Conservation (phyloP, 2,329 filamentous ascomycete species). For the Fusarium albidum region DNA sequence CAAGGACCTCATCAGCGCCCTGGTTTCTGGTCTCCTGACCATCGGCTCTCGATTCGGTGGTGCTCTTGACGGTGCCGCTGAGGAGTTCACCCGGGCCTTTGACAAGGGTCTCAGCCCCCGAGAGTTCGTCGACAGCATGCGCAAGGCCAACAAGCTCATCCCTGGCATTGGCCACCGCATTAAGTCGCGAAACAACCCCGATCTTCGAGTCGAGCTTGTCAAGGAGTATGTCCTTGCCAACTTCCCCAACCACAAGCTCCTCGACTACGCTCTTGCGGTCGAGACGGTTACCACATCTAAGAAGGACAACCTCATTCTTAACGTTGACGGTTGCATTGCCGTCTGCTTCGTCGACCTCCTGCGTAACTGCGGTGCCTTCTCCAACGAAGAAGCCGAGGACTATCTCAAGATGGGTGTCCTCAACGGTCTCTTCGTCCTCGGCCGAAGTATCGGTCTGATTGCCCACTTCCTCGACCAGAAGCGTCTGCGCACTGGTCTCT, state of each 20-base stretch:
- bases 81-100: conserved; percentile 98
- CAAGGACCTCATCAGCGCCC: conserved; percentile 95
- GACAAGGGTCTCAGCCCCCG: conserved; percentile 98
- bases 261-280: conserved; percentile 97
- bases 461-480: conserved; percentile 99
- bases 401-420: conserved; percentile 99
- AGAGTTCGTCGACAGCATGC: conserved; percentile 99
- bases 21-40: conserved; percentile 96
- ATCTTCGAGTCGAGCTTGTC: conserved; percentile 98
- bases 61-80: conserved; percentile 95
- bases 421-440: conserved; percentile 98
- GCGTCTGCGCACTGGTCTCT: conserved; percentile 96
- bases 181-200: conserved; percentile 99
- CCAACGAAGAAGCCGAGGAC: conserved; percentile 94
- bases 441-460: conserved; percentile 97
- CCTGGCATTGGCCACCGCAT: conserved; percentile 99
- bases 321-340: conserved; percentile 97
- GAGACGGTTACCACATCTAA: conserved; percentile 98
- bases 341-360: conserved; percentile 99
- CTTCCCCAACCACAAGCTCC: conserved; percentile 97
- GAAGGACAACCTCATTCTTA: conserved; percentile 99
- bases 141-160: conserved; percentile 99
- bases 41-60: conserved; percentile 99
- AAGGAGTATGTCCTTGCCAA: conserved; percentile 98
- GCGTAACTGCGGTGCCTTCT: conserved; percentile 98